Percentiles rank a stretch among this genome's conserved stretches.
Conservation (phyloP, 73 alveolate species). For the Durusdinium trenchii region DNA sequence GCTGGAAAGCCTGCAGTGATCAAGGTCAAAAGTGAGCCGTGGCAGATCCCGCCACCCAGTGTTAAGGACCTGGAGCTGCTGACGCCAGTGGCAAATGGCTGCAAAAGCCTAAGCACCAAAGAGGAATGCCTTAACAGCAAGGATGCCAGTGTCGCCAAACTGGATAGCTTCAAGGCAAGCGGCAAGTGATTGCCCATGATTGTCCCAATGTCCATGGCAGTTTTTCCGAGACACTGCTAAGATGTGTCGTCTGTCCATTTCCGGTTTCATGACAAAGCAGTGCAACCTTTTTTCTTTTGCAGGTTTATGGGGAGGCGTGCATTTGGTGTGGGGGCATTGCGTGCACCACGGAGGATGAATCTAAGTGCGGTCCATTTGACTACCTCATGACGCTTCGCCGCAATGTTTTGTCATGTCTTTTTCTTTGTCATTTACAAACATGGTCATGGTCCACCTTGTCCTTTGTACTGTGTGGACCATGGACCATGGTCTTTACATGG, state of each 20-base stretch:
- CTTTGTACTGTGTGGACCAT: not conserved
- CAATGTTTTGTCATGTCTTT: not conserved
- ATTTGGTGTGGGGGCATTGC: conserved; percentile 56
- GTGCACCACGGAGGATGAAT: not conserved
- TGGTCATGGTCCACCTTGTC: not conserved
- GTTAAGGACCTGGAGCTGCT: not conserved
- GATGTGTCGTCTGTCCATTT: not conserved
- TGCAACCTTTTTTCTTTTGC: not conserved
- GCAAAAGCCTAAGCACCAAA: conserved; percentile 14
- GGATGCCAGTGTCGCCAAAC: not conserved
- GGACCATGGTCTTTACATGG: not conserved
- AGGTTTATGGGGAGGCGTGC: conserved; percentile 59
- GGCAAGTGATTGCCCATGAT: no score
- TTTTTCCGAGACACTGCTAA: not conserved
- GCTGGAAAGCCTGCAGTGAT: conserved; percentile 52
- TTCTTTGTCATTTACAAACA: not conserved
- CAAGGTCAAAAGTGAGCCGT: conserved; percentile 14
- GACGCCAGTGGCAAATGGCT: conserved; percentile 1
- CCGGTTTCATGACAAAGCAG: not conserved
- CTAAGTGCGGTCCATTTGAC: conserved; percentile 51
- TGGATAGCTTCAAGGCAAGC: conserved; percentile 1
- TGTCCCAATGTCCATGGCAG: not conserved
- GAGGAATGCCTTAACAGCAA: conserved; percentile 35
- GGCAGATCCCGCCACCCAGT: conserved; percentile 19
- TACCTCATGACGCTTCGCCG: conserved; percentile 17